Evolutionary conservation across 148 eudicot species (phyloP).

Genomic region (Vaccinium darrowii): DNA sequence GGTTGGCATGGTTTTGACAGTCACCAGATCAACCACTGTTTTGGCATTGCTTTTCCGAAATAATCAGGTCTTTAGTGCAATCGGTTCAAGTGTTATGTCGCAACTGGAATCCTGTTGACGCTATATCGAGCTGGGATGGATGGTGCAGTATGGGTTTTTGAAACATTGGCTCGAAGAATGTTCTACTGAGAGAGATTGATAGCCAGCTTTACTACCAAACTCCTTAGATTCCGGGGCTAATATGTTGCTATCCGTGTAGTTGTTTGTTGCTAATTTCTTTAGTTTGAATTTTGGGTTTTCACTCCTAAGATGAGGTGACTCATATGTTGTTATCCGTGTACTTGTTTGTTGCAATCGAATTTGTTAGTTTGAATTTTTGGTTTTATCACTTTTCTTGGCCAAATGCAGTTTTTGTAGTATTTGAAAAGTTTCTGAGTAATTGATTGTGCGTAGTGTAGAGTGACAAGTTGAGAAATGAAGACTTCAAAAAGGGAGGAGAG

Average conservation of each 20-base stretch:
- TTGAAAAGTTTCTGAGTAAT: constrained; percentile 14
- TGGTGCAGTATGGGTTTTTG: not conserved
- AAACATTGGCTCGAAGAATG: not conserved
- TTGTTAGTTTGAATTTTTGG: not conserved
- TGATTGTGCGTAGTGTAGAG: not conserved
- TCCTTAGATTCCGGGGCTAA: not conserved
- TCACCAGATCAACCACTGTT: not conserved
- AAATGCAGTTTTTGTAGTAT: constrained; percentile 1
- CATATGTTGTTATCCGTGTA: not conserved
- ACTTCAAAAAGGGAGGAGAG: not conserved
- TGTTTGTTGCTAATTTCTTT: too few species aligned
- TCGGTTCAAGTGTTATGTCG: not conserved
- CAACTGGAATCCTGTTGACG: not conserved
- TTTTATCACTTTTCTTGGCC: not conserved
- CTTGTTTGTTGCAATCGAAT: not conserved
- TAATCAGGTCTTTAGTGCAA: not conserved
- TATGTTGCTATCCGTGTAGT: too few species aligned
- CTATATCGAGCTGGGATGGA: not conserved
- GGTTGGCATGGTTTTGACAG: not conserved
- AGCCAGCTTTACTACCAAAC: not conserved
- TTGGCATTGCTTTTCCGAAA: not conserved
- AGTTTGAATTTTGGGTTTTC: too few species aligned
- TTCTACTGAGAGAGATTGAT: not conserved
- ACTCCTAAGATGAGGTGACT: too few species aligned
- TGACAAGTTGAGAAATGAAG: not conserved